Conservation (phyloP, 768 basidiomycete genomes). For the Pleurotus djamor region DNA sequence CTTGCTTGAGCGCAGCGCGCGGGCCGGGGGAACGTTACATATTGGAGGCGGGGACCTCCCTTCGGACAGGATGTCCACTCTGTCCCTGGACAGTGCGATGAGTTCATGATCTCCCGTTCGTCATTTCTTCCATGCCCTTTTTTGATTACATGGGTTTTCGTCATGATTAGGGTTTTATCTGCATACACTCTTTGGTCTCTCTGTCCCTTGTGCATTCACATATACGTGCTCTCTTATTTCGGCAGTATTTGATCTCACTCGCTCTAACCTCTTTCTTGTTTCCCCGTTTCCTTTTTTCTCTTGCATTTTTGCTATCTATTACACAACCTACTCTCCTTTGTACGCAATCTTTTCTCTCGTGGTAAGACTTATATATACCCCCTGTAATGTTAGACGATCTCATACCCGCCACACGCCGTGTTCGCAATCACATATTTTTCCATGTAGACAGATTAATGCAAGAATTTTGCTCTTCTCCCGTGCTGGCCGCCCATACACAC, state of each 20-base stretch:
- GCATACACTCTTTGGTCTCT: too few relatives aligned
- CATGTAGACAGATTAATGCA: not conserved
- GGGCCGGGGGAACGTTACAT: constrained; percentile 74
- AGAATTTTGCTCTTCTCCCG: not conserved
- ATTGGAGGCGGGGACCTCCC: constrained; percentile 42
- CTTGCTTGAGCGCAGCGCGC: constrained; percentile 59
- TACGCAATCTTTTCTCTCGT: not conserved
- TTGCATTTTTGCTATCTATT: not conserved
- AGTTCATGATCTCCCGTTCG: not conserved
- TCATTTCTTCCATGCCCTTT: not conserved
- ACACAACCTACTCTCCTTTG: not conserved
- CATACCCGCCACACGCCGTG: not conserved
- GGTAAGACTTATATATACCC: not conserved
- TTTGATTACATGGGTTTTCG: not conserved
- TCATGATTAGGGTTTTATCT: too few relatives aligned
- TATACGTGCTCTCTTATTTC: not conserved
- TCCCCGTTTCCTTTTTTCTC: not conserved
- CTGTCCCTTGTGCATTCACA: too few relatives aligned
- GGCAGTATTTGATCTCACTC: not conserved
- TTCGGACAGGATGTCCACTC: constrained; percentile 39
- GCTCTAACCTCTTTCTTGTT: not conserved
- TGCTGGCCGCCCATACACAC: too few relatives aligned
- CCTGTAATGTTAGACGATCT: not conserved
- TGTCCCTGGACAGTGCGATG: constrained; percentile 1
- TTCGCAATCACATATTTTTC: not conserved